These are phyloP conservation scores for Polyplosphaeria fusca DNA, from an alignment of 495 filamentous ascomycete genomes.

Conservation along the genomic window DNA sequence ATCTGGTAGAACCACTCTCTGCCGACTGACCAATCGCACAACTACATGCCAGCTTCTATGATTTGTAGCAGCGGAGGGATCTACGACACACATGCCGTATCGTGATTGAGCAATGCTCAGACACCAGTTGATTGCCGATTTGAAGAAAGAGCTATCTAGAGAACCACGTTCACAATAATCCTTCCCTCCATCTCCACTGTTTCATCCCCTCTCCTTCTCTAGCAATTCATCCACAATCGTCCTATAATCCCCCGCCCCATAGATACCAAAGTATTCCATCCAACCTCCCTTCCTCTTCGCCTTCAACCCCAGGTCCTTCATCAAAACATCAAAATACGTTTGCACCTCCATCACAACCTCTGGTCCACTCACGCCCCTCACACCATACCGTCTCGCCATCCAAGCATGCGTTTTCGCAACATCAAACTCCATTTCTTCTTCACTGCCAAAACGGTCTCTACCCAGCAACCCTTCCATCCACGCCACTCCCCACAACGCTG, in stretches of 20 bases:
- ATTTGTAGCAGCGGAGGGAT: too few species aligned
- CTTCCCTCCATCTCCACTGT: too few species aligned
- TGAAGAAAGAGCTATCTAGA: too few species aligned
- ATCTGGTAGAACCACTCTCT: too few species aligned
- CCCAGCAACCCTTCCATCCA: slow-evolving; percentile 17
- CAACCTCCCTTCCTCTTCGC: slow-evolving; percentile 11
- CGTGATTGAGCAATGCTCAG: too few species aligned
- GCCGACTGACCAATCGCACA: too few species aligned
- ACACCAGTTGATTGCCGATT: too few species aligned
- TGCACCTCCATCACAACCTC: slow-evolving; percentile 19
- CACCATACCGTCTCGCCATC: slow-evolving; percentile 16
- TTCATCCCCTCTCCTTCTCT: slow-evolving; percentile 1
- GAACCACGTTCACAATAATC: too few species aligned
- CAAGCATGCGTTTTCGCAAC: slow-evolving; percentile 11
- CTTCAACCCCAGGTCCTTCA: slow-evolving; percentile 14
- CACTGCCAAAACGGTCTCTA: background rate
- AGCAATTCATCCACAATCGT: background rate
- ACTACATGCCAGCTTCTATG: too few species aligned
- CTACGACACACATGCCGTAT: too few species aligned
- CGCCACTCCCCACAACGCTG: slow-evolving; percentile 8
- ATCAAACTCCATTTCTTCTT: slow-evolving; percentile 11
- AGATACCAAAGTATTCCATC: slow-evolving; percentile 1
- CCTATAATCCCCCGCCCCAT: background rate
- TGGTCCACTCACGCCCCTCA: background rate
- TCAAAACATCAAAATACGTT: slow-evolving; percentile 16